Conservation (phyloP, 2,329 filamentous ascomycete genomes). For the Colletotrichum australisinense region DNA sequence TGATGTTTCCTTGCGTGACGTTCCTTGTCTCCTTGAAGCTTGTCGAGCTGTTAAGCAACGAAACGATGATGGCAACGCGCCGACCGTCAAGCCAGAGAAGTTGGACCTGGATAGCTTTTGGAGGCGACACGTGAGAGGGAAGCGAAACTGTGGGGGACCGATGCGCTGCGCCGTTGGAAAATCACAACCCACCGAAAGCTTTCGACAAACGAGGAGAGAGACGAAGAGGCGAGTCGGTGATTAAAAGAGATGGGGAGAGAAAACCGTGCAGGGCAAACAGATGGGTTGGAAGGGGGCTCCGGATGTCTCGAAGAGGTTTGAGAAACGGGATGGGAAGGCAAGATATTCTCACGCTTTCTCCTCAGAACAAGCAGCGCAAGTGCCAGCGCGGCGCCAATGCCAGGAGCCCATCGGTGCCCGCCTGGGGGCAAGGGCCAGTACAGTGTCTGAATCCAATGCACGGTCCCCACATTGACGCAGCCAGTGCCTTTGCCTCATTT, state of each 20-base stretch:
- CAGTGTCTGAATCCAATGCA: background rate
- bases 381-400: conserved; percentile 9
- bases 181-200: conserved; percentile 28
- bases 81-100: conserved; percentile 18
- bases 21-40: conserved; percentile 2
- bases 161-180: conserved; percentile 30
- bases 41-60: conserved; percentile 18
- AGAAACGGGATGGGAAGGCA: conserved; percentile 38
- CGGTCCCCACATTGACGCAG: background rate
- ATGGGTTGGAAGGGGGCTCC: conserved; percentile 34
- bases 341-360: conserved; percentile 35
- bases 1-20: conserved; percentile 22
- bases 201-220: background rate
- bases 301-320: conserved; percentile 40
- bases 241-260: conserved; percentile 35
- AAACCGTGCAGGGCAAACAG: conserved; percentile 27
- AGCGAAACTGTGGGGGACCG: conserved; percentile 11
- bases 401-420: background rate
- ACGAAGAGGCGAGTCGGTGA: background rate
- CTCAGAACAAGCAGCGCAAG: conserved; percentile 19
- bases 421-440: background rate
- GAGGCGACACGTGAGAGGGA: conserved; percentile 30
- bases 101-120: conserved; percentile 18
- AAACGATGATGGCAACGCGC: conserved; percentile 21
- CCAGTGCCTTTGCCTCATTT: background rate